These are phyloP conservation scores for Cairneyella variabilis DNA, from an alignment of 495 filamentous ascomycete genomes.

Conservation along the genomic window DNA sequence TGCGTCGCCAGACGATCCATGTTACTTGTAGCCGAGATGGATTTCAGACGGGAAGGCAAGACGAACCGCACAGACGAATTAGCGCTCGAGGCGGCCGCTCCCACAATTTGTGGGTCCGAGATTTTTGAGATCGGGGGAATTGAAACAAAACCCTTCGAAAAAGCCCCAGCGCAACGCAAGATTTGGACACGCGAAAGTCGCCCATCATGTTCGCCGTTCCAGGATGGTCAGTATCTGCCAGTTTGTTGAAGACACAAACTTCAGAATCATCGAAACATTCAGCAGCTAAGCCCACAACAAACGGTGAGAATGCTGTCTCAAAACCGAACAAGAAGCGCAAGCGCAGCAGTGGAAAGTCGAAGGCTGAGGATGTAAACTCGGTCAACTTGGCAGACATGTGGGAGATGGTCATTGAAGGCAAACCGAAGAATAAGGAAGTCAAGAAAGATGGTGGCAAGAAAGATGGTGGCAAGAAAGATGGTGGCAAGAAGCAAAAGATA, in stretches of 20 bases:
- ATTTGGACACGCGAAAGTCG: too few relatives aligned
- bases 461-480: constrained; percentile 19
- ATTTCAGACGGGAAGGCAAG: too few relatives aligned
- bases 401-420: constrained; percentile 73
- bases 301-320: constrained; percentile 4
- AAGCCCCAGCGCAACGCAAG: too few relatives aligned
- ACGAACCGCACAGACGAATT: too few relatives aligned
- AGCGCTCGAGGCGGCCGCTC: too few relatives aligned
- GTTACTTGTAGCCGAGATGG: too few relatives aligned
- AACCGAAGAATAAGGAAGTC: constrained; percentile 30
- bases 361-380: constrained; percentile 50
- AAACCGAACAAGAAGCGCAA: constrained; percentile 52
- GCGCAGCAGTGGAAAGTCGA: constrained; percentile 37
- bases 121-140: too few relatives aligned
- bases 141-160: too few relatives aligned
- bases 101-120: too few relatives aligned
- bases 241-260: constrained; percentile 65
- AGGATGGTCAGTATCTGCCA: constrained; percentile 77
- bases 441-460: constrained; percentile 28
- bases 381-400: constrained; percentile 74
- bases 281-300: constrained; percentile 26
- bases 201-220: constrained; percentile 98
- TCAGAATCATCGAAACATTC: constrained; percentile 16
- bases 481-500: constrained; percentile 41
- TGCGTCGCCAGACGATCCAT: too few relatives aligned